Evolutionary conservation across 495 filamentous ascomycete genomes (phyloP).

Genomic region (Sphaerosporella brunnea): DNA sequence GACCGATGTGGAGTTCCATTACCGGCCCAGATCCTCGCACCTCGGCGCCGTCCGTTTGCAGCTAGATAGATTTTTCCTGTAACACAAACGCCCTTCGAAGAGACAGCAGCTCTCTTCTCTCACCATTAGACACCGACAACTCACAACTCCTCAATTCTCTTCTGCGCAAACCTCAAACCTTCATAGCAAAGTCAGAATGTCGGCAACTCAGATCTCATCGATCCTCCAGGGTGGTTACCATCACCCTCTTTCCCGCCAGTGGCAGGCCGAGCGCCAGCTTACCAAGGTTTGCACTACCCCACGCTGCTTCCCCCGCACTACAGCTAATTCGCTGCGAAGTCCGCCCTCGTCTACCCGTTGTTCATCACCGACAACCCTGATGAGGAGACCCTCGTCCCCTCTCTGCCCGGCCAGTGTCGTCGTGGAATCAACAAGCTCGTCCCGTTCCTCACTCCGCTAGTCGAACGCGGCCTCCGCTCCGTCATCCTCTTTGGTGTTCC

Average conservation of each 20-base stretch:
- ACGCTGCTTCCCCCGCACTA: background rate
- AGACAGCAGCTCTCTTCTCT: no score
- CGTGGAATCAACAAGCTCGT: slow-evolving; percentile 72
- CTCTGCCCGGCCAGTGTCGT: slow-evolving; percentile 66
- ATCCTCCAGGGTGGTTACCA: slow-evolving; percentile 90
- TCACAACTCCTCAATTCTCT: no score
- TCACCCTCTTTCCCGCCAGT: slow-evolving; percentile 74
- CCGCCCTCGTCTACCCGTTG: slow-evolving; percentile 93
- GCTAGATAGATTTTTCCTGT: no score
- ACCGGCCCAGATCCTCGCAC: no score
- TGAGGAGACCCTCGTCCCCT: slow-evolving; percentile 78
- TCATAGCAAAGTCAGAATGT: no score
- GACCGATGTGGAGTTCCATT: no score
- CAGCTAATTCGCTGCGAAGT: slow-evolving; percentile 33
- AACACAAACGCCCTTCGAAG: no score
- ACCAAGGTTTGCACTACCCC: slow-evolving; percentile 52
- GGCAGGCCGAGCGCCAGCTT: slow-evolving; percentile 92
- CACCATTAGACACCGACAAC: no score
- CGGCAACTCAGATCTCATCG: slow-evolving; percentile 50
- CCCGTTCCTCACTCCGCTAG: slow-evolving; percentile 66
- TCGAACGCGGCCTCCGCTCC: slow-evolving; percentile 71
- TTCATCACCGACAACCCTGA: slow-evolving; percentile 90
- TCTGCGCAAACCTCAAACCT: no score
- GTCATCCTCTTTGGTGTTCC: slow-evolving; percentile 96
- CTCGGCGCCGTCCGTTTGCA: no score